A percentile compares a stretch with the other conserved stretches of the same genome.
Evolutionary conservation across 2,329 filamentous ascomycete genomes (phyloP).

Genomic region (Claviceps pusilla): DNA sequence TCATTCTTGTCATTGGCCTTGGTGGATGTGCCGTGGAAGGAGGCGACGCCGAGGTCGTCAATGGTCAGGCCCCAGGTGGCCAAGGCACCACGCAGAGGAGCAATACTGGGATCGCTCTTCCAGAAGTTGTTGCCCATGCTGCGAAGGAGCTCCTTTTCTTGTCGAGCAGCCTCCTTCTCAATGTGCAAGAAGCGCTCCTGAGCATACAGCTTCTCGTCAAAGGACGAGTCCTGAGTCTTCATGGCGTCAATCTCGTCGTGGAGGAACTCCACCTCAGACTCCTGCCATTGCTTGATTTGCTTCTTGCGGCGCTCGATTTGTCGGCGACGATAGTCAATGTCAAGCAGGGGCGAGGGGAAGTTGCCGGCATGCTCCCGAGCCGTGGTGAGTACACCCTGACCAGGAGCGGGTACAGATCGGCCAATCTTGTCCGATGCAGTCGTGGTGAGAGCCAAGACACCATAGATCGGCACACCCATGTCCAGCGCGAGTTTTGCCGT

Average conservation of each 20-base stretch:
- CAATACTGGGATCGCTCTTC: slow-evolving; percentile 88
- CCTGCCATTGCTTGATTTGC: slow-evolving; percentile 93
- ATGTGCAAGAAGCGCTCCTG: slow-evolving; percentile 76
- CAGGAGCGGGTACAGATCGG: slow-evolving; percentile 88
- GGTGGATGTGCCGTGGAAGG: slow-evolving; percentile 97
- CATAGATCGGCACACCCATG: slow-evolving; percentile 97
- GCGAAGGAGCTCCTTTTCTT: slow-evolving; percentile 83
- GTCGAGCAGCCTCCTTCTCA: slow-evolving; percentile 67
- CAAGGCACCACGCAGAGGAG: slow-evolving; percentile 85
- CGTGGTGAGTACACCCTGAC: slow-evolving; percentile 90
- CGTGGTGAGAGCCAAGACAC: slow-evolving; percentile 80
- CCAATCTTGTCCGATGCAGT: slow-evolving; percentile 99
- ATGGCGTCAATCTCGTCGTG: slow-evolving; percentile 87
- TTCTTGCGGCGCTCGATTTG: slow-evolving; percentile 88
- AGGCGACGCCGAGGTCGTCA: slow-evolving; percentile 86
- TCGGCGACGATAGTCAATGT: slow-evolving; percentile 92
- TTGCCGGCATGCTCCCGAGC: slow-evolving; percentile 82
- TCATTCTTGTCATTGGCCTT: slow-evolving; percentile 99
- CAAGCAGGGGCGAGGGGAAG: slow-evolving; percentile 86
- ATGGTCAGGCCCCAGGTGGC: slow-evolving; percentile 97
- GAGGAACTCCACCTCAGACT: slow-evolving; percentile 82
- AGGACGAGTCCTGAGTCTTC: slow-evolving; percentile 59
- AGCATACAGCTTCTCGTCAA: slow-evolving; percentile 73
- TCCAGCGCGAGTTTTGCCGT: slow-evolving; percentile 88
- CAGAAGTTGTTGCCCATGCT: slow-evolving; percentile 98